phyloP scores from a whole-genome alignment of 495 filamentous ascomycete genomes.

The Neurospora intermedia region DNA sequence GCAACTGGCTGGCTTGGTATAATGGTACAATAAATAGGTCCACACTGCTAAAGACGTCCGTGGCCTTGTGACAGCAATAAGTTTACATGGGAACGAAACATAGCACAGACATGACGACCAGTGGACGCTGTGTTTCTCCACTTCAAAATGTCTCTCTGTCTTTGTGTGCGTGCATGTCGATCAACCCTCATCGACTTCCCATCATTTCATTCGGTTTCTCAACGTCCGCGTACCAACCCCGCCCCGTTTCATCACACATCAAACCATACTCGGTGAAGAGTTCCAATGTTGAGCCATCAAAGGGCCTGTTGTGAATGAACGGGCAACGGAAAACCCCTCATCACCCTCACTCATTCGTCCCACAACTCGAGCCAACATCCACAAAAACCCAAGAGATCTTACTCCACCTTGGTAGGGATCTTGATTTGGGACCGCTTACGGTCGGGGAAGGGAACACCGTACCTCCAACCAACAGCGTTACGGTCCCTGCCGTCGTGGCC shows the following conservation, averaged over 20 bases:
- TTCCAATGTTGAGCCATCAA: not conserved
- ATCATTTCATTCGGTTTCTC: not conserved
- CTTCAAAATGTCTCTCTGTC: not conserved
- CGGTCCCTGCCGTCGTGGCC: constrained; percentile 39
- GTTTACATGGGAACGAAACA: not conserved
- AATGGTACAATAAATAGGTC: not conserved
- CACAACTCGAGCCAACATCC: not conserved
- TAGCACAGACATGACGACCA: not conserved
- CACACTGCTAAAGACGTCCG: not conserved
- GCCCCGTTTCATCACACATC: not conserved
- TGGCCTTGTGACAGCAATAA: not conserved
- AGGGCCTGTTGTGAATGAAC: not conserved
- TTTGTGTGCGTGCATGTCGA: not conserved
- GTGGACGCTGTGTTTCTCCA: not conserved
- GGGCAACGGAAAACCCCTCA: not conserved
- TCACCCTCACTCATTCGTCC: not conserved
- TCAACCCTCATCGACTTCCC: not conserved
- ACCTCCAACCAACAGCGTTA: constrained; percentile 48
- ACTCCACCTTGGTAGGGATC: constrained; percentile 35
- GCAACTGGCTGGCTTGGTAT: not conserved
- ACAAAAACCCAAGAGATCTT: constrained; percentile 1
- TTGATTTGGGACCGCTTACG: constrained; percentile 34
- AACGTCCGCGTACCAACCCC: not conserved
- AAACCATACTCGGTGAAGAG: not conserved
- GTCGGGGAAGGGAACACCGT: constrained; percentile 40